Conservation (phyloP, 2,329 filamentous ascomycete species). For the Acarospora socialis region DNA sequence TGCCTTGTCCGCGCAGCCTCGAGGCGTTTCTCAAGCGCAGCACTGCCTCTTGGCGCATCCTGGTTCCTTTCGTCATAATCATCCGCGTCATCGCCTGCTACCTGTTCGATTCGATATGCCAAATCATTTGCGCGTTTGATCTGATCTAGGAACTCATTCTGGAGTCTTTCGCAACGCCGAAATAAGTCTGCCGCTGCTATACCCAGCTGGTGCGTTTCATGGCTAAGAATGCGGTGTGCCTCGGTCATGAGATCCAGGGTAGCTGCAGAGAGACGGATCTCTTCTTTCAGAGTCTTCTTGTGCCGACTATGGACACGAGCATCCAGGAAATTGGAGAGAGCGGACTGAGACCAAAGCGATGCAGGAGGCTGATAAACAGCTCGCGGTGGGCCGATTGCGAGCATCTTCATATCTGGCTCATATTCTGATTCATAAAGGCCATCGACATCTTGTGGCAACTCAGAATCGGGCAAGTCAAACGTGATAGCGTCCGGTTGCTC, state of each 20-base stretch:
- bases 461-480: constrained; percentile 32
- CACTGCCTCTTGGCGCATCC: constrained; percentile 19
- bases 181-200: constrained; percentile 37
- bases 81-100: constrained; percentile 25
- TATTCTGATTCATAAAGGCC: background rate
- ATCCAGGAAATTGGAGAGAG: constrained; percentile 28
- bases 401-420: constrained; percentile 2
- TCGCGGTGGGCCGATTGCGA: constrained; percentile 6
- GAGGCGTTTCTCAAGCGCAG: constrained; percentile 26
- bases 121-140: constrained; percentile 30
- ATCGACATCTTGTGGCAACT: background rate
- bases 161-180: constrained; percentile 34
- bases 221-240: constrained; percentile 32
- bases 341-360: constrained; percentile 23
- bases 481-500: constrained; percentile 36
- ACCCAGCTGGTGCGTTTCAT: constrained; percentile 32
- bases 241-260: constrained; percentile 34
- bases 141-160: constrained; percentile 33
- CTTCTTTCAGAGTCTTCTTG: constrained; percentile 28
- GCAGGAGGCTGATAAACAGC: constrained; percentile 12
- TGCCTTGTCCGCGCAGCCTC: constrained; percentile 27
- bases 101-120: constrained; percentile 30
- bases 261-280: constrained; percentile 33
- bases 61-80: constrained; percentile 17
- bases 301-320: constrained; percentile 29